A percentile compares a stretch with the other conserved stretches of the same genome.
These are phyloP conservation scores for Leishmania tropica DNA, from an alignment of 208 protist genomes.

Conservation along the genomic window DNA sequence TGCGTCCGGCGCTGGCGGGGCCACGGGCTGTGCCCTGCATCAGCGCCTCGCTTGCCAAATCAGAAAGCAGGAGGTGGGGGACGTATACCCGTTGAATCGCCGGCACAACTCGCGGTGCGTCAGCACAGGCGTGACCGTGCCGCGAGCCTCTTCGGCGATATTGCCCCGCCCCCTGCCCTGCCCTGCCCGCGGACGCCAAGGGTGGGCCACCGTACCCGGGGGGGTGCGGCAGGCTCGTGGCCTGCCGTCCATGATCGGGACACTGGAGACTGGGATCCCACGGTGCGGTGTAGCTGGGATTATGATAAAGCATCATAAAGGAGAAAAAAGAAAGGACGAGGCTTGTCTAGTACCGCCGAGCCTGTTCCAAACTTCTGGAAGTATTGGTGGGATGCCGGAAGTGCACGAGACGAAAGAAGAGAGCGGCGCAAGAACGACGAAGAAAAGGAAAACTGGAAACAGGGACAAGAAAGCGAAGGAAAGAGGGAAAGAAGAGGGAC, in stretches of 20 bases:
- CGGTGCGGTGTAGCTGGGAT: no score
- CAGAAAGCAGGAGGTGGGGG: not conserved
- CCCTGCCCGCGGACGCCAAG: slow-evolving; percentile 1
- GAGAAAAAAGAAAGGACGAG: not conserved
- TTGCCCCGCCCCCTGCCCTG: not conserved
- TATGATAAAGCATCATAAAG: no score
- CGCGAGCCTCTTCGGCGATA: not conserved
- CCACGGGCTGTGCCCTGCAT: no score
- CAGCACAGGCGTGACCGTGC: not conserved
- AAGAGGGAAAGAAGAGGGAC: not conserved
- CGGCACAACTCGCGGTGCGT: not conserved
- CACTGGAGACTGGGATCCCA: no score
- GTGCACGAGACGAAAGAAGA: not conserved
- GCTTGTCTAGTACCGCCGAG: not conserved
- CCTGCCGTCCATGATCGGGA: no score
- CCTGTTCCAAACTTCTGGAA: no score
- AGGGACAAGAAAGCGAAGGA: not conserved
- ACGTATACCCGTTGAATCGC: not conserved
- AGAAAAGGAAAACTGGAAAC: not conserved
- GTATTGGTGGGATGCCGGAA: not conserved
- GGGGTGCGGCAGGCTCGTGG: not conserved
- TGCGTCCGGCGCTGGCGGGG: no score
- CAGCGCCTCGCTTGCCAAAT: no score
- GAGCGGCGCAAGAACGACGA: not conserved
- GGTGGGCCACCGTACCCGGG: slow-evolving; percentile 8